Percentiles rank a stretch among this genome's conserved stretches.
phyloP scores from a whole-genome alignment of 106 monocot genomes.

The Agapanthus africanus region DNA sequence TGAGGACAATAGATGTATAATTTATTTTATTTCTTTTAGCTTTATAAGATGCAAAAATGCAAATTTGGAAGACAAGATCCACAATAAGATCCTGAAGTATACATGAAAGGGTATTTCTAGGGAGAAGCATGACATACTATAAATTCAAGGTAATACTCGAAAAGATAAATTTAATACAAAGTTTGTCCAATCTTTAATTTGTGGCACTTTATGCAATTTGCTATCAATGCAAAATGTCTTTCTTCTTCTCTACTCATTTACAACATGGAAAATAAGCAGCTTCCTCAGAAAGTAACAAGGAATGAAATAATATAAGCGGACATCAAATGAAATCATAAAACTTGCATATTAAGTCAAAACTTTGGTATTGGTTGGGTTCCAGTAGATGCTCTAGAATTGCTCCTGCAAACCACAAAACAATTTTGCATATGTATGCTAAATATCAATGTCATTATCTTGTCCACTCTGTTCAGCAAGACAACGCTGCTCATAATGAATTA shows the following conservation, averaged over 20 bases:
- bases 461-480: neutral
- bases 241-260: neutral
- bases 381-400: too few relatives aligned
- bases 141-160: neutral
- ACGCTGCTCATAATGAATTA: neutral
- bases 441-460: neutral
- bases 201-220: neutral
- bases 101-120: neutral
- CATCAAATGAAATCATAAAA: too few relatives aligned
- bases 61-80: neutral
- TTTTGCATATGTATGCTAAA: too few relatives aligned
- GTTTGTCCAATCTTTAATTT: neutral
- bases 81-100: too few relatives aligned
- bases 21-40: neutral
- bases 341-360: neutral
- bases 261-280: too few relatives aligned
- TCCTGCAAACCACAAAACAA: neutral
- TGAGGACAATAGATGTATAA: too few relatives aligned
- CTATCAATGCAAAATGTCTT: neutral
- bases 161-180: neutral
- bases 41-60: constrained; percentile 1
- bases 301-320: too few relatives aligned
- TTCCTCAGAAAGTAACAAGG: too few relatives aligned
- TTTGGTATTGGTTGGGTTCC: too few relatives aligned
- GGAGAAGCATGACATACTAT: neutral